Percentiles rank a stretch among this genome's conserved stretches.
phyloP scores from a whole-genome alignment of 139 green algal species.

The Chlamydomonas sphaeroides region DNA sequence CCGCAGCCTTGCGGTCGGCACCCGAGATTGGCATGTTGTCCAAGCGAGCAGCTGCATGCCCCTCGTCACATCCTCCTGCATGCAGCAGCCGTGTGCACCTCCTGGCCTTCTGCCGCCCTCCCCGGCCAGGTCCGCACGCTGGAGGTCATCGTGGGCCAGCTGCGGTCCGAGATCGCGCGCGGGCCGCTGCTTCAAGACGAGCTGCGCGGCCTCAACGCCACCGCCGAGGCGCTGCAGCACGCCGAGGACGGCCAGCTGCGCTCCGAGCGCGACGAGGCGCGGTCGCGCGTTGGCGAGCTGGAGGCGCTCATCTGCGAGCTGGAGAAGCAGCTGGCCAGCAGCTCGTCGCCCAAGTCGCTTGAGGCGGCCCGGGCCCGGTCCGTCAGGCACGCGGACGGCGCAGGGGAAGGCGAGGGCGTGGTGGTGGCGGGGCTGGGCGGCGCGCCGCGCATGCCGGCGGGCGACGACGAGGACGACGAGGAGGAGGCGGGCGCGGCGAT shows the following conservation, averaged over 20 bases:
- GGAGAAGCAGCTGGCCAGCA: neutral
- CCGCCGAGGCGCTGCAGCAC: constrained; percentile 26
- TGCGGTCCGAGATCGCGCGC: constrained; percentile 27
- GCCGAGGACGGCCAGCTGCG: constrained; percentile 23
- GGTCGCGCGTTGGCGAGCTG: constrained; percentile 3
- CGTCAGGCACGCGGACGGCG: too few relatives aligned
- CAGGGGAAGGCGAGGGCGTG: too few relatives aligned
- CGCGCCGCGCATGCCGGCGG: too few relatives aligned
- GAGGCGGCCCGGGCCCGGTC: too few relatives aligned
- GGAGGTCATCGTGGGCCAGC: constrained; percentile 27
- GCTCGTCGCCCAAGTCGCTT: too few relatives aligned
- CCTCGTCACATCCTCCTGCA: too few relatives aligned
- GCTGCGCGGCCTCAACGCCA: constrained; percentile 28
- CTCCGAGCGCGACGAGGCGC: constrained; percentile 13
- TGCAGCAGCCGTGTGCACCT: too few relatives aligned
- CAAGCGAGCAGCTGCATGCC: too few relatives aligned
- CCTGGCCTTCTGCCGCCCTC: too few relatives aligned
- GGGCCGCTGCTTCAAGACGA: constrained; percentile 25
- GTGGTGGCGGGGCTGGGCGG: neutral
- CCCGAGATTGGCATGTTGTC: too few relatives aligned
- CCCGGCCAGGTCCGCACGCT: constrained; percentile 34
- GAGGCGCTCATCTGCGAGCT: neutral
- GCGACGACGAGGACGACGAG: neutral
- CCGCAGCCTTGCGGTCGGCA: too few relatives aligned
- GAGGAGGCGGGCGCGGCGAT: neutral